Evolutionary conservation across 2,329 filamentous ascomycete genomes (phyloP).

Genomic region (Alternaria rosae): DNA sequence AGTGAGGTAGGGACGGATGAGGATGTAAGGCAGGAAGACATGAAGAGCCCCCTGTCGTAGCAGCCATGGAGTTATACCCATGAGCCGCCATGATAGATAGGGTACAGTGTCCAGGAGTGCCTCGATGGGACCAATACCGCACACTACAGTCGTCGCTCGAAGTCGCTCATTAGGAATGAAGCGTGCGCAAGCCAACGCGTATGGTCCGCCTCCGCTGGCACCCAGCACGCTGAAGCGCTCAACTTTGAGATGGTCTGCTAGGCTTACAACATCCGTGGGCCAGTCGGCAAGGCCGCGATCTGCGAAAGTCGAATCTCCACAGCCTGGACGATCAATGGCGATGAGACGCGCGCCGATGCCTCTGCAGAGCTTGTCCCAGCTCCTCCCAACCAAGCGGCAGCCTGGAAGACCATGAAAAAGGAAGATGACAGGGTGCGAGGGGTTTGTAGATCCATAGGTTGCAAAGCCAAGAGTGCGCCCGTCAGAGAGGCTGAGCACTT

Average conservation of each 20-base stretch:
- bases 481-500: slow-evolving; percentile 34
- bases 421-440: slow-evolving; percentile 48
- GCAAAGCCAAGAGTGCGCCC: slow-evolving; percentile 51
- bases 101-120: slow-evolving; percentile 14
- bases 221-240: slow-evolving; percentile 53
- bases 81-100: slow-evolving; percentile 18
- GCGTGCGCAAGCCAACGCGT: slow-evolving; percentile 55
- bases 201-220: slow-evolving; percentile 57
- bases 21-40: slow-evolving; percentile 18
- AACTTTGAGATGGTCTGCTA: slow-evolving; percentile 51
- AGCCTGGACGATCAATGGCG: slow-evolving; percentile 53
- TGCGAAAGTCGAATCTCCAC: slow-evolving; percentile 49
- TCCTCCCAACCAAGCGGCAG: slow-evolving; percentile 50
- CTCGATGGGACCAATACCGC: slow-evolving; percentile 29
- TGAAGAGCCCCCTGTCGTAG: slow-evolving; percentile 18
- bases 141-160: slow-evolving; percentile 24
- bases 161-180: slow-evolving; percentile 39
- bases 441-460: slow-evolving; percentile 48
- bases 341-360: slow-evolving; percentile 49
- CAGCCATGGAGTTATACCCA: slow-evolving; percentile 24
- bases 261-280: slow-evolving; percentile 50
- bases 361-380: slow-evolving; percentile 36
- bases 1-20: slow-evolving; percentile 23
- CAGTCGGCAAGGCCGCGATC: slow-evolving; percentile 38
- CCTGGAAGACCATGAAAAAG: slow-evolving; percentile 54